phyloP scores from a whole-genome alignment of 2,329 filamentous ascomycete species.

The Penicillium sp. region DNA sequence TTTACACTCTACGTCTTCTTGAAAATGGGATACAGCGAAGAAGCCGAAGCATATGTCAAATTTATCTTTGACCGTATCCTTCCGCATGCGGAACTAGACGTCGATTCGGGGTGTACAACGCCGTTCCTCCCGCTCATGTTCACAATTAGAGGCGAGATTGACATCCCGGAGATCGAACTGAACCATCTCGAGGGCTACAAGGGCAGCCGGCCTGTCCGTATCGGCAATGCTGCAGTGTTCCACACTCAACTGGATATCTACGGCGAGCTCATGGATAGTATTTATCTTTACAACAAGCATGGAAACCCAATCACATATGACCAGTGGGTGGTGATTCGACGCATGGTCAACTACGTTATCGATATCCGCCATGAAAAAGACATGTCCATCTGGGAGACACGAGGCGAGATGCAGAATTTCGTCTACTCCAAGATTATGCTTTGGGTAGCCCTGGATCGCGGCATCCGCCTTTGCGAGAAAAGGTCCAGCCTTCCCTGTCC shows the following conservation, averaged over 20 bases:
- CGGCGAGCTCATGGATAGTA: neutral
- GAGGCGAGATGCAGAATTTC: neutral
- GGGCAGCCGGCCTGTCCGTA: neutral
- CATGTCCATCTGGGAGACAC: neutral
- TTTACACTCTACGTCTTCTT: neutral
- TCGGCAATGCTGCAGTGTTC: neutral
- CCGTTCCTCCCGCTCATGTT: neutral
- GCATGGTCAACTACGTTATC: neutral
- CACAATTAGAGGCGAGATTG: neutral
- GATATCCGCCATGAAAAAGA: neutral
- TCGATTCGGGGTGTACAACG: neutral
- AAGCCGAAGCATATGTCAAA: neutral
- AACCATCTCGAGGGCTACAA: neutral
- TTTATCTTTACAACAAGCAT: neutral
- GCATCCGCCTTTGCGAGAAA: constrained; percentile 74
- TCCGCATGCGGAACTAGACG: neutral
- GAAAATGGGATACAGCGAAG: neutral
- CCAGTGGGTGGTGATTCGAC: neutral
- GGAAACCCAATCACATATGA: neutral
- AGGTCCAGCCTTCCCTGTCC: constrained; percentile 73
- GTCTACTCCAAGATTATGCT: neutral
- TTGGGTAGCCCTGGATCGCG: constrained; percentile 55
- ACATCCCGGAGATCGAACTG: neutral
- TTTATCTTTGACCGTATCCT: neutral
- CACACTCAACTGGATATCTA: neutral